Evolutionary conservation across 495 filamentous ascomycete species (phyloP).

Genomic region (Parachaetomium inaequale): DNA sequence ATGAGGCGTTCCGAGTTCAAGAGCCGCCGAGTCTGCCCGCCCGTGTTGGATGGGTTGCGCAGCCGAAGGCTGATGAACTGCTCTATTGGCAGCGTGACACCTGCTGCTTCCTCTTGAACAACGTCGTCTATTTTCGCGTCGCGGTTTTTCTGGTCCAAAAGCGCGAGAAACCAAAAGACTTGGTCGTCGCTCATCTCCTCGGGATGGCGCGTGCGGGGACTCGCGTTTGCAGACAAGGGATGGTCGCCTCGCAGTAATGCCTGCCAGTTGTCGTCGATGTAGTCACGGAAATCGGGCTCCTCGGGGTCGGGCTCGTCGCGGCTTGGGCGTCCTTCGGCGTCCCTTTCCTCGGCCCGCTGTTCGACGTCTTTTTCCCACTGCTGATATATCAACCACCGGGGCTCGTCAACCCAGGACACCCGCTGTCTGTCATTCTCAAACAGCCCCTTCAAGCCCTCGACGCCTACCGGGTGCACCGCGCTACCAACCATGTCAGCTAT

Average conservation of each 20-base stretch:
- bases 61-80: slow-evolving; percentile 7
- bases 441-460: background rate
- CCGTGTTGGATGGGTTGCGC: background rate
- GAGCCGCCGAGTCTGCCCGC: too few species aligned
- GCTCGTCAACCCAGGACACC: background rate
- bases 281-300: background rate
- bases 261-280: slow-evolving; percentile 5
- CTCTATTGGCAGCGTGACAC: background rate
- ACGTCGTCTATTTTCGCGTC: background rate
- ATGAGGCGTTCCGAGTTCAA: background rate
- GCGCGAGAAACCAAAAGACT: slow-evolving; percentile 14
- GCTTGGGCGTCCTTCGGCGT: background rate
- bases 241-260: background rate
- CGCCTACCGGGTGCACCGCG: background rate
- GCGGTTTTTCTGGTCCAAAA: slow-evolving; percentile 5
- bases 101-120: background rate
- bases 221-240: too few species aligned
- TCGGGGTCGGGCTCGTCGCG: background rate
- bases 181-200: background rate
- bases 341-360: background rate
- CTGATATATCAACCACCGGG: background rate
- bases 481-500: too few species aligned
- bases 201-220: too few species aligned
- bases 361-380: background rate
- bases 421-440: background rate